Evolutionary conservation across 108 stramenopile species (phyloP), one percentile per base, ranked within the genome.

Genomic region (Cyclotella cryptica): DNA sequence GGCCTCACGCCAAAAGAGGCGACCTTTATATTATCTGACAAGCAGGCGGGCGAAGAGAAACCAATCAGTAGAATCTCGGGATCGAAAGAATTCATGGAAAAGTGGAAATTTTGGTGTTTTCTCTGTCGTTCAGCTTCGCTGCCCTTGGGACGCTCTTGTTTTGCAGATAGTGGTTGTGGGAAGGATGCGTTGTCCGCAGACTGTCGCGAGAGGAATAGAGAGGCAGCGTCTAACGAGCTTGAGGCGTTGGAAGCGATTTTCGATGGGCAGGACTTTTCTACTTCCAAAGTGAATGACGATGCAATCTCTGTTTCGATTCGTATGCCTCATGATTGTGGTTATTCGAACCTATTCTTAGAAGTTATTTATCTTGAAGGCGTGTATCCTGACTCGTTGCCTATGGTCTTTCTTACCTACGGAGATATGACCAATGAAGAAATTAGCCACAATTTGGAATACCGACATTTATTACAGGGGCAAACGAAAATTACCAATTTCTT

Each of bases 171-270:
- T 57, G 58, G 75, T 24, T n/a, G n/a, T n/a, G n/a, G n/a, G n/a
- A 74, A 66, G 9, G 53, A 66, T 63, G 47, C 41, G 1, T 29
- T 68, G 29, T 55, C 71, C 45, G 57, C 62, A 10, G 69, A 74
- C 13, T 64, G 77, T 11, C 51, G 57, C 24, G 9, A 26, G 24
- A 53, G 66, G 22, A 85, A 80, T 46, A 52, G 19, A 52, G 74
- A 88, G 61, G 70, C 78, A 59, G 84, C 86, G 11, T 19, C 74
- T 13, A 89, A 91, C 39, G 94, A 95, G 71, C 45, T 89, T 22
- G 94, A 95, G 73, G 90, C 92, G 0, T 54, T 95, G 62, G 69
- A 80, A 59, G 89, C 92, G 3, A 95, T 95, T 46, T 93, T 90
- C 80, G 74, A 75, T 10, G 58, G 71, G 10, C 89, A 88, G 22